Base-by-base conservation (phyloP, 331 rosid species). In the Acacia pycnantha region DNA sequence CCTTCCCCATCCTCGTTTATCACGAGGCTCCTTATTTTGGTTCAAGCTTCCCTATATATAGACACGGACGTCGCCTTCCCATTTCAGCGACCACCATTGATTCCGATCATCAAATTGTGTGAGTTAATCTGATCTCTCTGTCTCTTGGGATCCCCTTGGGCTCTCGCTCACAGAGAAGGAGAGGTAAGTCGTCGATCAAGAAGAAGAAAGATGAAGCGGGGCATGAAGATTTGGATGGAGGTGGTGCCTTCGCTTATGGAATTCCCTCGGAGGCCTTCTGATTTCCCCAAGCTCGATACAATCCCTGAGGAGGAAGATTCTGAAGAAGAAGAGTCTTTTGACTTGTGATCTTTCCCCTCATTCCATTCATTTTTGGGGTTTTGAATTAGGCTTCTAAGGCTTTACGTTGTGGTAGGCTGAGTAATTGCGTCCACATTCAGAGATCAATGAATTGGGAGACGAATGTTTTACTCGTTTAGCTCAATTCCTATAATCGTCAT, bases 221-320 rank as follows among this genome's bases (percentile, higher is more conserved):
- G 11, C 53, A 61, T 71, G 86, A 85, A 43, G 73, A 73, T 84
- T 6, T 85, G 84, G 87, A 70, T 81, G 11, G 91, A 85, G 77
- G 87, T 85, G 21, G 89, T 76, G 6, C 91, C 89, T 51, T 48
- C 78, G 12, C 81, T 83, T 73, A 58, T 85, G 48, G 78, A 83
- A 50, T 62, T 64, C 22, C 85, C 87, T 9, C 16, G 66, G 82
- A 88, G 40, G 82, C 77, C 80, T 41, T 85, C 87, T 21, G 65
- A 11, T 13, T 12, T 67, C 58, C 91, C 89, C 2, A 77, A 79
- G 37, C 47, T 88, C 51, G 91, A 77, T 81, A 67, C 89, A 3
- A 88, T 83, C 4, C 13, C 73, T 11, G 91, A 88, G 77, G 91
- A 88, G 77, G 91, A 77, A 22, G 88, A 84, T 6, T 70, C 43